Conservation (phyloP, 805 yeast species). For the Metschnikowia continentalis region DNA sequence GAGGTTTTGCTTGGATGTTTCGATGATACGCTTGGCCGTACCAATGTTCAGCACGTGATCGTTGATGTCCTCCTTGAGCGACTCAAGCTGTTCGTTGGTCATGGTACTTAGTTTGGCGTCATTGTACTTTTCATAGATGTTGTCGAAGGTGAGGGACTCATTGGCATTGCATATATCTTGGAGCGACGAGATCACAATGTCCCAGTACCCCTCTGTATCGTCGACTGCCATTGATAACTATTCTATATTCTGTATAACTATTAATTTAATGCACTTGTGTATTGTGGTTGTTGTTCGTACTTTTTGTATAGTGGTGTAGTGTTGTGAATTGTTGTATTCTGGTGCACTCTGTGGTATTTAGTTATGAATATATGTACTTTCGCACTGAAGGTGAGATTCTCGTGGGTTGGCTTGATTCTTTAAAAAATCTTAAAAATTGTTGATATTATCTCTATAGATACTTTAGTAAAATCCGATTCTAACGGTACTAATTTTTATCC, state of each 20-base stretch:
- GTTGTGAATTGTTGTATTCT: too few species aligned
- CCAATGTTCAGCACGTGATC: constrained; percentile 58
- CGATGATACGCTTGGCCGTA: constrained; percentile 39
- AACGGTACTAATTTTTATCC: too few species aligned
- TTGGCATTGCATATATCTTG: constrained; percentile 66
- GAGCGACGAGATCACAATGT: constrained; percentile 56
- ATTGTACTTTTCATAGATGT: constrained; percentile 25
- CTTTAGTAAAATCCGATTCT: too few species aligned
- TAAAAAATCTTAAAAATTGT: too few species aligned
- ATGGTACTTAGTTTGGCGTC: constrained; percentile 25
- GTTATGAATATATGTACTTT: too few species aligned
- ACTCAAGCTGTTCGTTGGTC: constrained; percentile 36
- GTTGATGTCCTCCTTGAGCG: constrained; percentile 37
- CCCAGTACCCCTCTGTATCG: constrained; percentile 63
- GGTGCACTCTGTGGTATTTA: too few species aligned
- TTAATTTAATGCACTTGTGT: neutral
- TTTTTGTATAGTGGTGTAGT: too few species aligned
- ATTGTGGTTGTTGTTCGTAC: neutral
- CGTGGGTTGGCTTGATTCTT: too few species aligned
- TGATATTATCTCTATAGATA: too few species aligned
- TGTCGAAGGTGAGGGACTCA: constrained; percentile 50
- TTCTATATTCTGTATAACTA: neutral
- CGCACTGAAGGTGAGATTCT: too few species aligned
- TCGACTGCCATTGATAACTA: constrained; percentile 11
- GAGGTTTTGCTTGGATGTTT: constrained; percentile 44